Evolutionary conservation across 257 asterid genomes (phyloP), one percentile per base, ranked within the genome.

Genomic region (Anisodus tanguticus): DNA sequence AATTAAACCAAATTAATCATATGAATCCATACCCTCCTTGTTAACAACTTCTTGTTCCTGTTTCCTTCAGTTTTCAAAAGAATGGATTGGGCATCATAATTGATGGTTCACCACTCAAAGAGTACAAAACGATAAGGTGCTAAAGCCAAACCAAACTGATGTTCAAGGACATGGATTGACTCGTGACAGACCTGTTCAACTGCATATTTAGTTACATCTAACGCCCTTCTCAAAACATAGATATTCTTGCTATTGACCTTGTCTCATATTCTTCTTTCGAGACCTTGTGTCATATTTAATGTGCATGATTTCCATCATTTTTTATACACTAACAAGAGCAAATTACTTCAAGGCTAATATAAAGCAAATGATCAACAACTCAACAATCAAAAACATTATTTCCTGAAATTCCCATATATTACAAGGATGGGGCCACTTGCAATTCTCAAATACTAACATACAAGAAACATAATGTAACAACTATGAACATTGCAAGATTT

Each of bases 401-500:
- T 77, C 17, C 82, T 5, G 82, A 77, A 77, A 77, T 77, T 53
- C 51, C 82, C 82, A 77, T 77, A 77, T 53, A 15, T 77, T 77
- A 77, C 82, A 77, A 31, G 64, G 82, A 53, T 31, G 63, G 66
- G 66, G 82, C 49, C 16, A 13, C 82, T 35, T 53, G 49, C 53
- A 77, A 77, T 53, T 77, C 82, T 77, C 66, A 5, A 55, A 54
- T 77, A 77, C 82, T 77, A 77, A 64, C 82, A 77, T 53, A 77
- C 82, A 77, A 54, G 47, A 53, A 53, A 77, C 82, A 12, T 53
- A 54, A 53, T 53, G 82, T 53, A 77, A 53, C 49, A 77, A 53
- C 60, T 77, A 77, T 77, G 82, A 35, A 77, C 49, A 77, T 41
- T 77, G 41, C 13, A 8, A 31, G 77, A 39, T 45, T 26, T 35